A percentile compares a stretch with the other conserved stretches of the same genome.
phyloP scores from a whole-genome alignment of 2,329 filamentous ascomycete genomes.

The Aspergillus hortae region DNA sequence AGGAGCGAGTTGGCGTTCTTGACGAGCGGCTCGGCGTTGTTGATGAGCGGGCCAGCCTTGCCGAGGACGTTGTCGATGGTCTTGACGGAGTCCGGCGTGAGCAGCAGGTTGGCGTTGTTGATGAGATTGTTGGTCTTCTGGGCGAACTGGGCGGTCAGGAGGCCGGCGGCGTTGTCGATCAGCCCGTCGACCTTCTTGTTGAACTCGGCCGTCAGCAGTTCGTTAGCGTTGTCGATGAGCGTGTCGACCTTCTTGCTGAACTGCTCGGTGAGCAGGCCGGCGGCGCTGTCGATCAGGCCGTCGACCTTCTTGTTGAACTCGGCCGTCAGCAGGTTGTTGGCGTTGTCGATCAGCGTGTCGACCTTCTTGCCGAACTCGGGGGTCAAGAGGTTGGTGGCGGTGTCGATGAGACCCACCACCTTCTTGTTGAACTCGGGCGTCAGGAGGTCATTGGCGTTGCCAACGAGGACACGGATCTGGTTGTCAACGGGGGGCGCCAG shows the following conservation, averaged over 20 bases:
- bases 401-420: not conserved
- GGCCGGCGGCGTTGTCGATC: not conserved
- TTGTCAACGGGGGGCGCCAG: constrained; percentile 23
- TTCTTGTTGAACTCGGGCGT: constrained; percentile 12
- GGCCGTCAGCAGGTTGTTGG: not conserved
- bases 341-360: not conserved
- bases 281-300: not conserved
- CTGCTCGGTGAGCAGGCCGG: not conserved
- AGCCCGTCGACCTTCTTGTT: not conserved
- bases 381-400: not conserved
- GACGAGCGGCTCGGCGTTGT: not conserved
- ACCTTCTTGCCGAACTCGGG: not conserved
- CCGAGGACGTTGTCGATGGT: constrained; percentile 17
- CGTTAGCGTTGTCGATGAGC: not conserved
- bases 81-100: constrained; percentile 17
- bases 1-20: constrained; percentile 8
- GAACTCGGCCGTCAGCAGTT: not conserved
- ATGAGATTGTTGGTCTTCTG: constrained; percentile 17
- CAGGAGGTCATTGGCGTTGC: constrained; percentile 19
- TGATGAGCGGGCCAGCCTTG: not conserved
- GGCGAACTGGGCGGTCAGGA: constrained; percentile 8
- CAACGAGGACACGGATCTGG: constrained; percentile 18
- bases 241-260: not conserved
- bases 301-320: constrained; percentile 1
- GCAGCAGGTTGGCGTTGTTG: constrained; percentile 15